Conservation (phyloP, 1,139 yeast genomes). For the Wickerhamomyces sp. region DNA sequence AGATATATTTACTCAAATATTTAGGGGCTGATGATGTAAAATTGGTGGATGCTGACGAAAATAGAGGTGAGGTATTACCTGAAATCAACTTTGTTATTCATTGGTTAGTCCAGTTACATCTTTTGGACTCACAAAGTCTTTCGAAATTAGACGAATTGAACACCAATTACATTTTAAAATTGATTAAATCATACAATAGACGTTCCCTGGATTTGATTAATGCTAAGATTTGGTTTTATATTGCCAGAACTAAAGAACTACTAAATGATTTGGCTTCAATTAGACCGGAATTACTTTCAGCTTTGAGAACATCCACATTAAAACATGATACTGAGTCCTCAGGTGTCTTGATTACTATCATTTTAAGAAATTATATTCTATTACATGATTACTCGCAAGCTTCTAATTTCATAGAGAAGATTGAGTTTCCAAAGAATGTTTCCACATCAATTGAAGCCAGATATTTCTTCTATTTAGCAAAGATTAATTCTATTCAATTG, state of each 20-base stretch:
- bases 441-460: slow-evolving; percentile 90
- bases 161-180: slow-evolving; percentile 41
- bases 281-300: slow-evolving; percentile 65
- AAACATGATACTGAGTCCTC: slow-evolving; percentile 92
- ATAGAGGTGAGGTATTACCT: slow-evolving; percentile 46
- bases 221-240: slow-evolving; percentile 93
- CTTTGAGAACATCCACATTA: slow-evolving; percentile 83
- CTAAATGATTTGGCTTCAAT: slow-evolving; percentile 54
- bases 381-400: slow-evolving; percentile 86
- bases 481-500: slow-evolving; percentile 86
- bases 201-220: slow-evolving; percentile 82
- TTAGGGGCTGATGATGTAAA: slow-evolving; percentile 31
- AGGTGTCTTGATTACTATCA: slow-evolving; percentile 77
- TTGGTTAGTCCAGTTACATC: slow-evolving; percentile 68
- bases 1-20: slow-evolving; percentile 40
- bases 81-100: slow-evolving; percentile 82
- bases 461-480: slow-evolving; percentile 84
- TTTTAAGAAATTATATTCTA: slow-evolving; percentile 74
- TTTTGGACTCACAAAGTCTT: slow-evolving; percentile 59
- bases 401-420: slow-evolving; percentile 81
- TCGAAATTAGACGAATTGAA: slow-evolving; percentile 50
- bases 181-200: slow-evolving; percentile 64
- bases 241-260: slow-evolving; percentile 74
- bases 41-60: slow-evolving; percentile 25
- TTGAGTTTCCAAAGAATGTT: slow-evolving; percentile 81